Percentiles rank a stretch among this genome's conserved stretches.
Conservation (phyloP, 1,139 yeast species). For the Geotrichum klebahnii region DNA sequence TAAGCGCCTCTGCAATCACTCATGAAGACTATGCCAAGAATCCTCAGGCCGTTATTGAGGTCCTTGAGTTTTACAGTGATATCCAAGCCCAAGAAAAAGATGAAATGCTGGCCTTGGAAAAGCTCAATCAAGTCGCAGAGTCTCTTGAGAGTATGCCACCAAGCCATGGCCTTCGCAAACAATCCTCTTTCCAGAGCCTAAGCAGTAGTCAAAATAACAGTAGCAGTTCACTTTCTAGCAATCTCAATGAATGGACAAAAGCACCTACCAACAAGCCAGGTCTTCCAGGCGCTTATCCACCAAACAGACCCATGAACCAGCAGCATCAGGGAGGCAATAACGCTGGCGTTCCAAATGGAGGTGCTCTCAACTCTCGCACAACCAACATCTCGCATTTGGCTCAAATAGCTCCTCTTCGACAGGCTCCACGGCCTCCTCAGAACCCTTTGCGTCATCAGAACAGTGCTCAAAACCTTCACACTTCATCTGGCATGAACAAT, state of each 20-base stretch:
- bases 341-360: conserved; percentile 8
- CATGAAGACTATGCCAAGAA: conserved; percentile 45
- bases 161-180: no score
- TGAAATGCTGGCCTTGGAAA: conserved; percentile 10
- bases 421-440: conserved; percentile 27
- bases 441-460: conserved; percentile 4
- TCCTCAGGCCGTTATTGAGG: conserved; percentile 66
- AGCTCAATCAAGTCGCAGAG: no score
- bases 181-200: no score
- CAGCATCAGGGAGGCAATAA: not conserved
- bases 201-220: no score
- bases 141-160: no score
- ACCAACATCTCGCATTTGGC: conserved; percentile 32
- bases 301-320: no score
- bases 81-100: conserved; percentile 23
- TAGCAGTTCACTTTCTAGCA: no score
- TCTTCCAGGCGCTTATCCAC: no score
- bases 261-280: no score
- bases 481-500: no score
- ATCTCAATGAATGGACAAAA: no score
- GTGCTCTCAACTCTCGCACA: conserved; percentile 21
- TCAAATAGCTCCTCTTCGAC: conserved; percentile 34
- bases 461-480: conserved; percentile 1
- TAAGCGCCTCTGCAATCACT: conserved; percentile 45
- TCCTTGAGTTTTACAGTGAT: conserved; percentile 71